Base-by-base conservation (phyloP, 2,329 filamentous ascomycete genomes). In the Knufia fluminis region DNA sequence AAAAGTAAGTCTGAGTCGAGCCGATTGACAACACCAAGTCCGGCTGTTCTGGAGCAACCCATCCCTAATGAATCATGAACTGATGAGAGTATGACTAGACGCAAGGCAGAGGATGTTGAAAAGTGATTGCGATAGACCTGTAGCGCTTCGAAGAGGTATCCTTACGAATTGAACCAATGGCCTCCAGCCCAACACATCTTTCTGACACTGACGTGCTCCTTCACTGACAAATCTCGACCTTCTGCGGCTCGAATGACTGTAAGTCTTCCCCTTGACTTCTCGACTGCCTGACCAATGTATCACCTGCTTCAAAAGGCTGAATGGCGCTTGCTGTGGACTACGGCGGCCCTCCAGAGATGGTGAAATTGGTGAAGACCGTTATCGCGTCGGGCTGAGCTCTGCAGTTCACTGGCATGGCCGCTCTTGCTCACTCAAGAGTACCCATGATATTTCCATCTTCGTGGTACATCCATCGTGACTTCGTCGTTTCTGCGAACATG, bases 1-100 rank as follows among this genome's bases (percentile, higher is more conserved):
- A 88, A 79, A 74, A 71, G 59, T 58, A 57, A 23, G 24, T 28
- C 20, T 22, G 9, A 40, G 9, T 40, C 14, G 4, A 4, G n/a
- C 16, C 9, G 14, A 10, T 3, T 22, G 4, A 4, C 19, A n/a
- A n/a, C n/a, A n/a, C n/a, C n/a, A n/a, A n/a, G n/a, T n/a, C n/a
- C n/a, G n/a, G 17, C 22, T 3, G 17, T 40, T 4, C 17, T 19
- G 16, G 4, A 19, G 14, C 4, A 19, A 12, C n/a, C n/a, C 28
- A 17, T 36, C 16, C 7, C 6, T 36, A 23, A 14, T 16, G 31
- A 17, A 46, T 12, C 19, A 46, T 46, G 43, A 20, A 20, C 31
- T 36, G 43, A 46, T 36, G 28, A 36, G 33, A n/a, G 20, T 26
- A 38, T 36, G 24, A n/a, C 14, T 36, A 35, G 43, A 46, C 31